Base-by-base conservation (phyloP, 2,329 filamentous ascomycete genomes). In the Chaetomium sp. region DNA sequence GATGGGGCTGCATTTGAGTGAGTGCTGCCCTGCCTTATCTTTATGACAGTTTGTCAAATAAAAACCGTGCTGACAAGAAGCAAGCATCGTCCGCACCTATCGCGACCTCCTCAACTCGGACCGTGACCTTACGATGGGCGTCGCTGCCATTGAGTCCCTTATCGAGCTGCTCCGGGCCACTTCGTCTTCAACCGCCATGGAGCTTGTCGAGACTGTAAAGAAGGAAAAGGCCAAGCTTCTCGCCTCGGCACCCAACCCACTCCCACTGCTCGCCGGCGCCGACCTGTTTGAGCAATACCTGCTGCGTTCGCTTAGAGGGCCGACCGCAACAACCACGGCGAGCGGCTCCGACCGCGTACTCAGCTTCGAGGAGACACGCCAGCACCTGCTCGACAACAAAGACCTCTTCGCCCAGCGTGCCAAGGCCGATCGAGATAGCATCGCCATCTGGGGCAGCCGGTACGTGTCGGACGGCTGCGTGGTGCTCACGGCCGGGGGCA, bases 281-380 rank as follows among this genome's bases (percentile, higher is more conserved):
- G 93, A 97, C 76, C 87, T 98, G 65, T 98, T 99, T 82, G 91
- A 95, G 76, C 90, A 94, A 75, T 98, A 96, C 78, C 87, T 99
- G 71, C 90, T 97, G 73, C 87, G 88, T 63, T 92, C 84, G 68
- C 82, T 89, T 75, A 85, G 84, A 78, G 81, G 84, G 79, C 82
- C 83, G 69, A 64, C 73, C 65, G 67, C 68, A 59, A 78, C 79
- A 58, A 74, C 74, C 55, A 75, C 68, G 49, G 63, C 66, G 53
- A 64, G 59, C 66, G 63, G 51, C 51, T 61, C 68, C 55, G 66
- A 64, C 66, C 65, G 56, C 56, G 58, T 81, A 73, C 72, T 83
- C 69, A 88, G 90, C 74, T 98, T 98, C 77, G 90, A 93, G 68
- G 87, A 89, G 58, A 90, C 96, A 63, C 85, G 91, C 68, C 87